Percentiles rank a stretch among this genome's conserved stretches.
Conservation (phyloP, 164 flowering plant species). For the Dillenia suffruticosa region DNA sequence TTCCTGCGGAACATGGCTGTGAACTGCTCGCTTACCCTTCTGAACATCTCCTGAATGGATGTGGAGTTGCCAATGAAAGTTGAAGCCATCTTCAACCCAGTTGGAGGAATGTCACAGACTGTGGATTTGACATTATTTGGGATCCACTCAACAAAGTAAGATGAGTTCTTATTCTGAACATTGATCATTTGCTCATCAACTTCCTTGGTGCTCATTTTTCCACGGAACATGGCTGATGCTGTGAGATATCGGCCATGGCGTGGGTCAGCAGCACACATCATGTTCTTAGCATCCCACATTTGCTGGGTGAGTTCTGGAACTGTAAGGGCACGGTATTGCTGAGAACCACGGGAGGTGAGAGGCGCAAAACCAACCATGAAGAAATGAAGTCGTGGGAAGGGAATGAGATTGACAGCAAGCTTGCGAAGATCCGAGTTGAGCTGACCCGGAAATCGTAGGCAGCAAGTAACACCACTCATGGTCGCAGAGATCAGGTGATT, state of each 20-base stretch:
- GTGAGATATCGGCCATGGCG: slow-evolving; percentile 47
- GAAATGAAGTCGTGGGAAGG: slow-evolving; percentile 48
- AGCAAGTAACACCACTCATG: slow-evolving; percentile 49
- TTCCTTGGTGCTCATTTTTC: slow-evolving; percentile 39
- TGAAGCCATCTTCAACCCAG: slow-evolving; percentile 43
- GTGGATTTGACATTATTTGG: slow-evolving; percentile 50
- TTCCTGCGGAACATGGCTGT: slow-evolving; percentile 53
- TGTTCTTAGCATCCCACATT: slow-evolving; percentile 33
- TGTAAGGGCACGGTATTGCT: slow-evolving; percentile 43
- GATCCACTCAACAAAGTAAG: slow-evolving; percentile 43
- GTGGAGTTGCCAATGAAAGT: slow-evolving; percentile 46
- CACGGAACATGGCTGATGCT: slow-evolving; percentile 52
- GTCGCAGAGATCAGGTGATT: slow-evolving; percentile 43
- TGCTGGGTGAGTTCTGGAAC: slow-evolving; percentile 46
- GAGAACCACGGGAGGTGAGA: slow-evolving; percentile 38
- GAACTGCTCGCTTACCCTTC: slow-evolving; percentile 48
- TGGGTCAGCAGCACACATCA: slow-evolving; percentile 36
- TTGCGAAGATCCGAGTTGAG: slow-evolving; percentile 40
- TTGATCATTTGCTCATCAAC: slow-evolving; percentile 33
- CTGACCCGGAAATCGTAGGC: slow-evolving; percentile 46
- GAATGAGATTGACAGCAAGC: slow-evolving; percentile 43
- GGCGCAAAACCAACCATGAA: slow-evolving; percentile 37
- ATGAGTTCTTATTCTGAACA: slow-evolving; percentile 44
- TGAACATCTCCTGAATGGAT: slow-evolving; percentile 34
- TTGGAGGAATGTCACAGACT: slow-evolving; percentile 49